A percentile compares a stretch with the other conserved stretches of the same genome.
Evolutionary conservation across 2,329 filamentous ascomycete species (phyloP).

Genomic region (Cordyceps farinosa): DNA sequence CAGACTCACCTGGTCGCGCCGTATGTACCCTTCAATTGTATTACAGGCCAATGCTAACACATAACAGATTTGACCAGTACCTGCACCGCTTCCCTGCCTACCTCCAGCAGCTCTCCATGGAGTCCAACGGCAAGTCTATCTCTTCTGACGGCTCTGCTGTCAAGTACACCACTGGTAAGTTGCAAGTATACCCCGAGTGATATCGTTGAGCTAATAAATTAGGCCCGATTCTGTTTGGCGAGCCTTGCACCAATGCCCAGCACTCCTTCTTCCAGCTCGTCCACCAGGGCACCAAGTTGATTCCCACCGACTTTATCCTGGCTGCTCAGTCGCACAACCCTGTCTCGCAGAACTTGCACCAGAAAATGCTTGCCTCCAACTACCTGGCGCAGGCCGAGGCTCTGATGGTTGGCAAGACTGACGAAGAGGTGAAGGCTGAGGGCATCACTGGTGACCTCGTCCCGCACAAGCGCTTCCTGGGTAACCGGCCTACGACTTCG

Average conservation of each 20-base stretch:
- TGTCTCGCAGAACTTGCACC: constrained; percentile 85
- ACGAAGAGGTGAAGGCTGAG: constrained; percentile 74
- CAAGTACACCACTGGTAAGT: constrained; percentile 84
- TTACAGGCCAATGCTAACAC: constrained; percentile 13
- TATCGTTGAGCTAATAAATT: constrained; percentile 21
- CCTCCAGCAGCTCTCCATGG: constrained; percentile 98
- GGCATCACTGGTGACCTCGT: constrained; percentile 71
- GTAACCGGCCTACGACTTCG: constrained; percentile 93
- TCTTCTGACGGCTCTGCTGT: constrained; percentile 84
- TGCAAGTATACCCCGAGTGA: not conserved
- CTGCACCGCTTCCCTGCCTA: constrained; percentile 98
- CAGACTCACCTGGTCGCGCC: constrained; percentile 97
- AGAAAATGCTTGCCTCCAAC: constrained; percentile 92
- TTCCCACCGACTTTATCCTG: constrained; percentile 96
- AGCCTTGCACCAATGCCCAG: constrained; percentile 98
- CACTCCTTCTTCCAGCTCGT: constrained; percentile 99
- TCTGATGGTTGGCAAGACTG: constrained; percentile 85
- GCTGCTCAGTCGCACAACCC: constrained; percentile 97
- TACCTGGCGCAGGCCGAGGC: constrained; percentile 88
- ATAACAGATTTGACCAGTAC: constrained; percentile 86
- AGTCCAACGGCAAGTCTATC: constrained; percentile 98
- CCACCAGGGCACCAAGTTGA: constrained; percentile 98
- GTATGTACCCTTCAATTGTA: constrained; percentile 48
- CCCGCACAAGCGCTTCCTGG: constrained; percentile 98
- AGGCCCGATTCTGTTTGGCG: constrained; percentile 89